Evolutionary conservation across 2,329 filamentous ascomycete genomes (phyloP).

Genomic region (Xylariomycetidae sp.): DNA sequence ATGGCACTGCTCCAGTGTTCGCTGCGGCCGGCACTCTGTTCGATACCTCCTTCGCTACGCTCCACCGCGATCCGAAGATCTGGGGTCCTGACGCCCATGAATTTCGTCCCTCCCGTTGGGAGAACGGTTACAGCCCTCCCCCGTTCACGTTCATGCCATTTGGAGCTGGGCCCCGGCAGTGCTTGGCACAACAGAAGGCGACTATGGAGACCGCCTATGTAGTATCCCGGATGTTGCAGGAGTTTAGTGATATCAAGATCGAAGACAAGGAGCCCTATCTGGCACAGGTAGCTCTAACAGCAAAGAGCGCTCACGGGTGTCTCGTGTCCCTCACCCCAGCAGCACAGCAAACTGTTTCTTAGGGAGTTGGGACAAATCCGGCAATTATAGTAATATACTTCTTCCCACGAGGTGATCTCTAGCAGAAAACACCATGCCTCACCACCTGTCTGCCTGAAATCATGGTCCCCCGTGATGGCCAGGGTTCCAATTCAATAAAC

Average conservation of each 20-base stretch:
- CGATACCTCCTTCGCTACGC: slow-evolving; percentile 13
- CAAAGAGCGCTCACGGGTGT: slow-evolving; percentile 17
- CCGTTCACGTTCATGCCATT: slow-evolving; percentile 15
- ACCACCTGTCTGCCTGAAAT: no score
- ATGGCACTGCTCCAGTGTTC: slow-evolving; percentile 15
- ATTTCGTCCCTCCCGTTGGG: slow-evolving; percentile 14
- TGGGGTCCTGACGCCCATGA: slow-evolving; percentile 13
- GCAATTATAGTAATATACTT: no score
- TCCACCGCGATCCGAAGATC: slow-evolving; percentile 14
- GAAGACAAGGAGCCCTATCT: slow-evolving; percentile 16
- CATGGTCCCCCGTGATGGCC: no score
- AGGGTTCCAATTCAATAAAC: no score
- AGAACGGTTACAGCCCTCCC: slow-evolving; percentile 15
- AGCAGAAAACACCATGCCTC: no score
- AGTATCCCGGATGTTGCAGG: slow-evolving; percentile 13
- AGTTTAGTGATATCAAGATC: slow-evolving; percentile 14
- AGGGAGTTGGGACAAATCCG: slow-evolving; percentile 4
- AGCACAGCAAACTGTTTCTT: slow-evolving; percentile 7
- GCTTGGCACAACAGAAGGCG: slow-evolving; percentile 16
- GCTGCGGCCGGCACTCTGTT: slow-evolving; percentile 13
- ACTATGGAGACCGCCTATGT: slow-evolving; percentile 15
- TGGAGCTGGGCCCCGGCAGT: slow-evolving; percentile 16
- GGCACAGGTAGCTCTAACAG: slow-evolving; percentile 17
- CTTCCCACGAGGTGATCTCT: no score
- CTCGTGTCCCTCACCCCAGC: slow-evolving; percentile 12